Evolutionary conservation across 2,329 filamentous ascomycete genomes (phyloP).

Genomic region (Aspergillus fischeri): DNA sequence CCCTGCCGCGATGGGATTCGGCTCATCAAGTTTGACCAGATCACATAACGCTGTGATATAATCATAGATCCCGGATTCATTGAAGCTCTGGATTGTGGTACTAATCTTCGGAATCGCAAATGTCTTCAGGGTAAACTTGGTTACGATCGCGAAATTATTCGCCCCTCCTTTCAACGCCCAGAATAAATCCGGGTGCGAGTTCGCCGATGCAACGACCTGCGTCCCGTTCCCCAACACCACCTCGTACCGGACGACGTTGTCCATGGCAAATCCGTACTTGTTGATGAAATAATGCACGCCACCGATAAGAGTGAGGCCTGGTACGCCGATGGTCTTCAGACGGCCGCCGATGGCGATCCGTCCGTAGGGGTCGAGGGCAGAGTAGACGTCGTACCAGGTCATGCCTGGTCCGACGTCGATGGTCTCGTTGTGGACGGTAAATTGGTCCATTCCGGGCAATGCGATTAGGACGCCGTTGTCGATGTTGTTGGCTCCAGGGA

Average conservation of each 20-base stretch:
- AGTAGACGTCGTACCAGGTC: slow-evolving; percentile 29
- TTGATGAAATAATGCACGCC: slow-evolving; percentile 31
- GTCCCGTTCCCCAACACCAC: slow-evolving; percentile 29
- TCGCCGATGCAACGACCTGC: slow-evolving; percentile 21
- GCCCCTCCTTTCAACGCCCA: slow-evolving; percentile 35
- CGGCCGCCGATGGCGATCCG: slow-evolving; percentile 30
- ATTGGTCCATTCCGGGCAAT: slow-evolving; percentile 16
- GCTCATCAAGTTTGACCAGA: slow-evolving; percentile 18
- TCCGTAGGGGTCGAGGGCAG: slow-evolving; percentile 20
- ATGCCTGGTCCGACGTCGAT: slow-evolving; percentile 25
- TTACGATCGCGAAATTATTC: slow-evolving; percentile 34
- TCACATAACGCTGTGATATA: slow-evolving; percentile 29
- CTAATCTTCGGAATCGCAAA: slow-evolving; percentile 22
- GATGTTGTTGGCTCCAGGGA: slow-evolving; percentile 28
- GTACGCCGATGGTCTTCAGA: slow-evolving; percentile 32
- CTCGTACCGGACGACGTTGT: slow-evolving; percentile 32
- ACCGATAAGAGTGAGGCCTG: slow-evolving; percentile 33
- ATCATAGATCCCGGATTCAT: slow-evolving; percentile 17
- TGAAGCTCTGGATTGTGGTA: slow-evolving; percentile 31
- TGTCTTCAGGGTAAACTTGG: slow-evolving; percentile 26
- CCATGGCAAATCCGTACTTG: slow-evolving; percentile 31
- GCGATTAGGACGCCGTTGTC: slow-evolving; percentile 29
- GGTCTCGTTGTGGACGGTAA: slow-evolving; percentile 19
- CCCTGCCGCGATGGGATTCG: slow-evolving; percentile 26
- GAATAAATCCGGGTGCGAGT: slow-evolving; percentile 27